Evolutionary conservation across 2,329 filamentous ascomycete genomes (phyloP).

Genomic region (Ophiocordyceps polyrhachis-furcata): DNA sequence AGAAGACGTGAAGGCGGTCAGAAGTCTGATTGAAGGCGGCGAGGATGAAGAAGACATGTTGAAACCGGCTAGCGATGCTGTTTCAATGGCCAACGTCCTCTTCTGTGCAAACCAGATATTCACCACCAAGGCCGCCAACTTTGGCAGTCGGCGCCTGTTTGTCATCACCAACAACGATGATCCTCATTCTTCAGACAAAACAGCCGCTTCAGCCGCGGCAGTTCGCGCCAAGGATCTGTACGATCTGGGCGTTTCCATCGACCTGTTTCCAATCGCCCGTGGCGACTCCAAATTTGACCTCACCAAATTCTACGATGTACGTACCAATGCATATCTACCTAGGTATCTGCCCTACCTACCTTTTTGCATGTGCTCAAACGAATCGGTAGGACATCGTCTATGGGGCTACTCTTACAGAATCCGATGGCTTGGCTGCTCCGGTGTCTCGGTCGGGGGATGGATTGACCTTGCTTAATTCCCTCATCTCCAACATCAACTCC

Average conservation of each 20-base stretch:
- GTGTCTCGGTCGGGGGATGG: conserved; percentile 54
- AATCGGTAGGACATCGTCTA: conserved; percentile 67
- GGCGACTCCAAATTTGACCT: conserved; percentile 56
- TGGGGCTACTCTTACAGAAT: conserved; percentile 53
- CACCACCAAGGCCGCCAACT: conserved; percentile 85
- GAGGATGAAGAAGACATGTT: conserved; percentile 53
- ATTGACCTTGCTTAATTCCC: conserved; percentile 56
- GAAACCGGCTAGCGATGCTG: conserved; percentile 46
- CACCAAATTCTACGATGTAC: conserved; percentile 77
- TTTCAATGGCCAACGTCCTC: conserved; percentile 73
- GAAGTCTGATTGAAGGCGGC: conserved; percentile 58
- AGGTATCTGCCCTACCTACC: not conserved
- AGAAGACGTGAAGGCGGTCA: conserved; percentile 65
- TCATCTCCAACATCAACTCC: conserved; percentile 78
- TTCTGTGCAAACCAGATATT: conserved; percentile 96
- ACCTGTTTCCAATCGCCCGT: conserved; percentile 76
- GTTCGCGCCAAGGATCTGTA: conserved; percentile 89
- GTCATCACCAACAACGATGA: conserved; percentile 89
- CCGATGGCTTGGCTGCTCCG: conserved; percentile 32
- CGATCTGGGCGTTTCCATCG: conserved; percentile 78
- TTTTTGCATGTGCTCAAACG: conserved; percentile 1
- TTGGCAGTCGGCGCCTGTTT: conserved; percentile 82
- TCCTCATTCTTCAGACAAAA: conserved; percentile 57
- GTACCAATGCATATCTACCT: conserved; percentile 5
- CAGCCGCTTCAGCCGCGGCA: conserved; percentile 54